Percentiles rank a stretch among this genome's conserved stretches.
These are phyloP conservation scores for Umbelopsis vinacea DNA, from an alignment of 192 early-diverging fungal species.

Conservation along the genomic window DNA sequence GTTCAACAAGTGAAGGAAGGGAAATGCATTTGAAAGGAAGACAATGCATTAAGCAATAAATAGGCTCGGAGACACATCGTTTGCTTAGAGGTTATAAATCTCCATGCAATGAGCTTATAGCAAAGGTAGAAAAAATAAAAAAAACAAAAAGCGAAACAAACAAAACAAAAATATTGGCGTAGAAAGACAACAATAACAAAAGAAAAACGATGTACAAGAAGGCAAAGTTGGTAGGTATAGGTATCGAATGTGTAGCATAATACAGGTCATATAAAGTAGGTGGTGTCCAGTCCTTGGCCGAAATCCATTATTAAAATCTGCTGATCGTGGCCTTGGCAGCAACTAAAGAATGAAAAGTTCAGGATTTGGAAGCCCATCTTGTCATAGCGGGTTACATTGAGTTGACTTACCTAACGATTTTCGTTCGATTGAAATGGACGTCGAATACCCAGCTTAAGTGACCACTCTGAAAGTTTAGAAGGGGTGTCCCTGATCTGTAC, in stretches of 20 bases:
- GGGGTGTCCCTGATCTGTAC: slow-evolving; percentile 64
- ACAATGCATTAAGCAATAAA: slow-evolving; percentile 7
- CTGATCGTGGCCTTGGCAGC: slow-evolving; percentile 37
- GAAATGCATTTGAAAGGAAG: too few species aligned
- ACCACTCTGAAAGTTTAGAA: slow-evolving; percentile 72
- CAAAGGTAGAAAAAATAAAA: background rate
- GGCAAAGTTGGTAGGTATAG: background rate
- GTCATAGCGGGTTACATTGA: background rate
- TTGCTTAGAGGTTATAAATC: background rate
- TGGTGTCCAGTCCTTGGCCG: slow-evolving; percentile 37
- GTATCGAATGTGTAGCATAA: background rate
- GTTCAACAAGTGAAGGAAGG: too few species aligned
- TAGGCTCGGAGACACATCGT: slow-evolving; percentile 12
- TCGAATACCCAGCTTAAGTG: slow-evolving; percentile 96
- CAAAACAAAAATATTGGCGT: slow-evolving; percentile 4
- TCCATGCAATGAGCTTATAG: background rate
- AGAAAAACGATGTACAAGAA: slow-evolving; percentile 23
- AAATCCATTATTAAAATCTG: slow-evolving; percentile 46
- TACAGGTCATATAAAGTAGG: slow-evolving; percentile 13
- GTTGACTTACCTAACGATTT: slow-evolving; percentile 71
- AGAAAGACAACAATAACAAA: background rate
- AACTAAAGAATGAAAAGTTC: slow-evolving; percentile 10
- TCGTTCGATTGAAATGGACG: slow-evolving; percentile 81
- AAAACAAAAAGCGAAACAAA: slow-evolving; percentile 2
- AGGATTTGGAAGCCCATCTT: background rate